These are phyloP conservation scores for Vaccinium myrtillus DNA, from an alignment of 148 eudicot genomes.

Conservation along the genomic window DNA sequence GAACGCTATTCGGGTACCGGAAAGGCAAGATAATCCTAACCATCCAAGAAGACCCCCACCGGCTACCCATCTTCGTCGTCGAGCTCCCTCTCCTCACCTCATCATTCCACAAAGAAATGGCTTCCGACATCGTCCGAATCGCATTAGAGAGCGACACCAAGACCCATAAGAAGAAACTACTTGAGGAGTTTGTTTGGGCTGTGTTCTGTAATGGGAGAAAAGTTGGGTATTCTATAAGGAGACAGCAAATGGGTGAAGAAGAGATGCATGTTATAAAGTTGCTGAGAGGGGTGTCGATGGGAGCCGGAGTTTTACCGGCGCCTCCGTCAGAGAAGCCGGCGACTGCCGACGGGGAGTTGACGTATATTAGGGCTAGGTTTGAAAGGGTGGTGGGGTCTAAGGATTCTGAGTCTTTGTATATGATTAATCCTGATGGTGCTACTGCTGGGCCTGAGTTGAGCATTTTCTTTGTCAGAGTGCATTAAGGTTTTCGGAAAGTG, in stretches of 20 bases:
- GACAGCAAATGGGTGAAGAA: slow-evolving; percentile 65
- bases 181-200: slow-evolving; percentile 89
- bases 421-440: slow-evolving; percentile 81
- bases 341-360: slow-evolving; percentile 55
- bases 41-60: slow-evolving; percentile 74
- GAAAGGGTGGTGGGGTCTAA: slow-evolving; percentile 79
- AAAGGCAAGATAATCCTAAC: slow-evolving; percentile 63
- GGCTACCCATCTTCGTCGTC: slow-evolving; percentile 51
- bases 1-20: slow-evolving; percentile 76
- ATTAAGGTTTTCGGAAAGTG: slow-evolving; percentile 9
- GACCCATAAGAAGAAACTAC: slow-evolving; percentile 49
- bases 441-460: slow-evolving; percentile 65
- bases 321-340: slow-evolving; percentile 27
- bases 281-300: slow-evolving; percentile 84
- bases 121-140: slow-evolving; percentile 51
- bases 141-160: slow-evolving; percentile 78
- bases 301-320: slow-evolving; percentile 77
- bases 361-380: slow-evolving; percentile 76
- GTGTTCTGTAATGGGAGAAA: slow-evolving; percentile 76
- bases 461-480: slow-evolving; percentile 70
- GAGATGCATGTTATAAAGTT: slow-evolving; percentile 68
- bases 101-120: slow-evolving; percentile 75
- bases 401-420: slow-evolving; percentile 77
- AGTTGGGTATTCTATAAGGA: slow-evolving; percentile 68
- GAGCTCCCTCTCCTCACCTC: slow-evolving; percentile 62